Conservation (phyloP, 2,329 filamentous ascomycete genomes). For the Colletotrichum salicis region DNA sequence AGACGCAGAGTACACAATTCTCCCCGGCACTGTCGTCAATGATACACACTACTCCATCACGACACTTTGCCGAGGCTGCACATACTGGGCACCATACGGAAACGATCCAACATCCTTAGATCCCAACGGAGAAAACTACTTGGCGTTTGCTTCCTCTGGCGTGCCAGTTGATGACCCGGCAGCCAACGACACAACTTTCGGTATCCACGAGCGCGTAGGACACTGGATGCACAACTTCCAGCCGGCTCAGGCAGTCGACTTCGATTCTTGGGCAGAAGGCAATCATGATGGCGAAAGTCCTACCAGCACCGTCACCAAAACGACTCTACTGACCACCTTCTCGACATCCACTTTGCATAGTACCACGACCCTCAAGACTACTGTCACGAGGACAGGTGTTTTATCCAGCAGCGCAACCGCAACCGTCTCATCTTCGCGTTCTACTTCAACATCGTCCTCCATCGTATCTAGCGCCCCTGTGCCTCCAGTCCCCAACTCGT, state of each 20-base stretch:
- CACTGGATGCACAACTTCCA: slow-evolving; percentile 53
- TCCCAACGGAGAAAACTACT: slow-evolving; percentile 47
- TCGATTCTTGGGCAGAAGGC: slow-evolving; percentile 42
- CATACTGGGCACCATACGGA: slow-evolving; percentile 54
- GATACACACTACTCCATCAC: slow-evolving; percentile 49
- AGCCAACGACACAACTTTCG: slow-evolving; percentile 49
- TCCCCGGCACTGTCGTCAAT: slow-evolving; percentile 48
- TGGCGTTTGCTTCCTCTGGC: slow-evolving; percentile 53
- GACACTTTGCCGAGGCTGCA: slow-evolving; percentile 51
- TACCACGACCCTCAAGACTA: slow-evolving; percentile 27
- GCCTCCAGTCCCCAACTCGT: slow-evolving; percentile 47
- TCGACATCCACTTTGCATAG: slow-evolving; percentile 27
- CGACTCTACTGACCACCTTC: slow-evolving; percentile 24
- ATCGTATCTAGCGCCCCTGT: slow-evolving; percentile 25
- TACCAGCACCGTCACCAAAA: slow-evolving; percentile 14
- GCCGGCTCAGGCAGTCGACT: slow-evolving; percentile 46
- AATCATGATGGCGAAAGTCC: slow-evolving; percentile 25
- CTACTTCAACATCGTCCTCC: slow-evolving; percentile 6
- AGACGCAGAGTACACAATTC: slow-evolving; percentile 46
- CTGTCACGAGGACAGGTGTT: slow-evolving; percentile 23
- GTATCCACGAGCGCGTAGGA: slow-evolving; percentile 55
- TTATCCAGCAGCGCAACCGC: slow-evolving; percentile 14
- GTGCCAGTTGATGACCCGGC: slow-evolving; percentile 50
- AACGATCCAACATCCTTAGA: slow-evolving; percentile 51
- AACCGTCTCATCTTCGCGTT: slow-evolving; percentile 9